These are phyloP conservation scores for Lactifluus volemus DNA, from an alignment of 768 basidiomycete genomes.

Conservation along the genomic window DNA sequence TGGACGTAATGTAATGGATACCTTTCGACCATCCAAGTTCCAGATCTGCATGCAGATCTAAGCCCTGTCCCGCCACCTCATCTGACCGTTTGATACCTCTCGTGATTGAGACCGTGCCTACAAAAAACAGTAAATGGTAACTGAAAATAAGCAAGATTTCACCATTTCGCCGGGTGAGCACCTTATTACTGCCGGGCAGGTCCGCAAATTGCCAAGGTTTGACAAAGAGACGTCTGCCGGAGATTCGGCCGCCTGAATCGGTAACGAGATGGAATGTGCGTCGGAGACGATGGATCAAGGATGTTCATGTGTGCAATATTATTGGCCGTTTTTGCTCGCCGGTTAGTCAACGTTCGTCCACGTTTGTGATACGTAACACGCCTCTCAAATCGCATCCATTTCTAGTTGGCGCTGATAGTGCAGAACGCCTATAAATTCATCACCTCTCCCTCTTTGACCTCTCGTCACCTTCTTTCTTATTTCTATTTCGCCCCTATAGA, in stretches of 20 bases:
- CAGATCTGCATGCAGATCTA: conserved; percentile 3
- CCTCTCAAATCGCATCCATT: background rate
- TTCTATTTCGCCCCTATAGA: background rate
- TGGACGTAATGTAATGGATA: background rate
- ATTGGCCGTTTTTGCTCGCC: conserved; percentile 4
- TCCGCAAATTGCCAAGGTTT: background rate
- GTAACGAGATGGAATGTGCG: background rate
- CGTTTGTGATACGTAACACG: conserved; percentile 16
- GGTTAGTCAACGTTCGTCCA: background rate
- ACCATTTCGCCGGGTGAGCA: too few relatives aligned
- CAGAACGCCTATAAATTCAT: background rate
- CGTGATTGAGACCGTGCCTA: background rate
- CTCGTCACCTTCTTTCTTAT: background rate
- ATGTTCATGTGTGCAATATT: background rate
- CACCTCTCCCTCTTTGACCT: background rate
- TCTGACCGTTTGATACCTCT: background rate
- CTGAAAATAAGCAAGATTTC: background rate
- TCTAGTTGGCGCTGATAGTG: background rate
- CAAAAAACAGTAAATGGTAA: background rate
- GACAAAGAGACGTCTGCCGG: background rate
- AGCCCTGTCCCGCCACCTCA: background rate
- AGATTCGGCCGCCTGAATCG: background rate
- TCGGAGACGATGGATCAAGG: background rate
- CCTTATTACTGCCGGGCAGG: background rate
- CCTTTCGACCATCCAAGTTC: background rate